Conservation (phyloP, 2,329 filamentous ascomycete species). For the Fusarium sp. region DNA sequence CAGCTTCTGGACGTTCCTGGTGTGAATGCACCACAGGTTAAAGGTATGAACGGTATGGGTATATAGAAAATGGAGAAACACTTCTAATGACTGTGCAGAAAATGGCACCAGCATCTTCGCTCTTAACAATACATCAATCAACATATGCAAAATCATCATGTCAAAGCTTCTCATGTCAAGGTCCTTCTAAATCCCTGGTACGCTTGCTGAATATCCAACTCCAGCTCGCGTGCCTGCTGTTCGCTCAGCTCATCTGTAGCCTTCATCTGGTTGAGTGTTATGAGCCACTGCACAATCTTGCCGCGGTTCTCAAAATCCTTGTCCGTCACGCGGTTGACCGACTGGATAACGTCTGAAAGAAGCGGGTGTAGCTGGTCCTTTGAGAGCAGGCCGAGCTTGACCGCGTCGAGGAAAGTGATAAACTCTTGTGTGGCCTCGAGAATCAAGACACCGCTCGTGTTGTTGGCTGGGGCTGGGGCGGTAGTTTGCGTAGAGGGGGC, state of each 20-base stretch:
- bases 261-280: slow-evolving; percentile 96
- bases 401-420: slow-evolving; percentile 95
- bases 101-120: slow-evolving; percentile 21
- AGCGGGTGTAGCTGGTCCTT: slow-evolving; percentile 97
- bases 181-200: slow-evolving; percentile 93
- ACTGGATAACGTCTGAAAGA: slow-evolving; percentile 94
- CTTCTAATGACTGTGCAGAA: slow-evolving; percentile 10
- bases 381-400: slow-evolving; percentile 89
- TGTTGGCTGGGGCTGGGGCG: slow-evolving; percentile 55
- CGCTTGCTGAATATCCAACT: slow-evolving; percentile 92
- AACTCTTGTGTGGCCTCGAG: slow-evolving; percentile 96
- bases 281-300: slow-evolving; percentile 99
- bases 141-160: slow-evolving; percentile 1
- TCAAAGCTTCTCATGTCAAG: slow-evolving; percentile 59
- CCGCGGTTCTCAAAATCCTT: slow-evolving; percentile 93
- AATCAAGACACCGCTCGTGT: slow-evolving; percentile 73
- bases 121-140: slow-evolving; percentile 11
- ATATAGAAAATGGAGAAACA: slow-evolving; percentile 32
- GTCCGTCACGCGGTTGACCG: slow-evolving; percentile 96
- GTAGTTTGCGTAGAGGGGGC: slow-evolving; percentile 58
- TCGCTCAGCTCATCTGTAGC: slow-evolving; percentile 90
- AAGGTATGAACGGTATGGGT: slow-evolving; percentile 26
- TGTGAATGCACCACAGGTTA: slow-evolving; percentile 57
- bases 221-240: slow-evolving; percentile 86
- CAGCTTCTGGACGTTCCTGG: slow-evolving; percentile 97